Percentiles rank a stretch among this genome's conserved stretches.
Evolutionary conservation across 2,329 filamentous ascomycete genomes (phyloP).

Genomic region (Dothideomycetes sp.): DNA sequence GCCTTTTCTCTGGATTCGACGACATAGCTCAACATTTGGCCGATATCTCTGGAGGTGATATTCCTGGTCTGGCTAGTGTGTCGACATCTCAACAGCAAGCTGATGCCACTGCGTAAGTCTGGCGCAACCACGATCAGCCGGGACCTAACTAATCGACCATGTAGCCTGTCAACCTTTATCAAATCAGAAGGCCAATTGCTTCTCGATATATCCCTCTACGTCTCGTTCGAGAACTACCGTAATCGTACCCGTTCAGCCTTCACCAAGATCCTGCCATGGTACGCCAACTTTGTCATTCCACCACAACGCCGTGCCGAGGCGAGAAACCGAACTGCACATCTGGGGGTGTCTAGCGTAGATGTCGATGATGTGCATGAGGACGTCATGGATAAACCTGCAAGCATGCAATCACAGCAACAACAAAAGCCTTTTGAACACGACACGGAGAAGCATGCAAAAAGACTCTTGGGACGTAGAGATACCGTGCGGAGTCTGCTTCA

Average conservation of each 20-base stretch:
- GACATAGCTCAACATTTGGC: constrained; percentile 52
- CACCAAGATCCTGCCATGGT: constrained; percentile 70
- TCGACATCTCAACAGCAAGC: constrained; percentile 11
- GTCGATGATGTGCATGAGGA: constrained; percentile 33
- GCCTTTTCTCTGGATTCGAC: constrained; percentile 52
- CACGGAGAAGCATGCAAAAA: constrained; percentile 32
- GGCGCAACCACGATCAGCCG: background rate
- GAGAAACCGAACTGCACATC: constrained; percentile 51
- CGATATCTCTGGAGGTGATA: constrained; percentile 22
- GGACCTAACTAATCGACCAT: background rate
- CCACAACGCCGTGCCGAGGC: constrained; percentile 62
- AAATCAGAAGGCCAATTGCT: constrained; percentile 66
- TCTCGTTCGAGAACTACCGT: constrained; percentile 81
- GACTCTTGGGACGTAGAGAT: constrained; percentile 48
- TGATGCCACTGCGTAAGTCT: constrained; percentile 14
- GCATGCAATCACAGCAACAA: constrained; percentile 17
- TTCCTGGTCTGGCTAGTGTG: constrained; percentile 24
- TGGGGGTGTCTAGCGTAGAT: constrained; percentile 39
- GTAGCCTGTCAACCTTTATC: constrained; percentile 45
- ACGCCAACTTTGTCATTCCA: constrained; percentile 79
- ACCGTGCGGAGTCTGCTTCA: constrained; percentile 55
- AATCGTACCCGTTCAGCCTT: constrained; percentile 70
- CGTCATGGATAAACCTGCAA: constrained; percentile 26
- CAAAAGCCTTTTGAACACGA: constrained; percentile 22
- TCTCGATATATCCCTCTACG: constrained; percentile 79